A percentile compares a stretch with the other conserved stretches of the same genome.
Conservation (phyloP, 108 stramenopile species). For the Conticribra weissflogii region DNA sequence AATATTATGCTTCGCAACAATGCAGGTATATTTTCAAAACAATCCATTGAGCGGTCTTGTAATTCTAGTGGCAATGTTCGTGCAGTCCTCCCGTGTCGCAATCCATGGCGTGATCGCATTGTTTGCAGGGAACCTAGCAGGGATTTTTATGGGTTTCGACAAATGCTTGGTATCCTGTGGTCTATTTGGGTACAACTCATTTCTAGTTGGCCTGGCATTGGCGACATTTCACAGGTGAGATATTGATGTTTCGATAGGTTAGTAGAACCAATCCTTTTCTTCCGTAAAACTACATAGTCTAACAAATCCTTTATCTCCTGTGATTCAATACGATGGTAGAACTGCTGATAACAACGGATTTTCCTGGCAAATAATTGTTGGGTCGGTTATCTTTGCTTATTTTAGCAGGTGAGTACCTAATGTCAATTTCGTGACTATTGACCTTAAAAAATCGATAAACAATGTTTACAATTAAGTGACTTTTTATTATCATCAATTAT, state of each 20-base stretch:
- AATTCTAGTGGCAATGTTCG: conserved; percentile 37
- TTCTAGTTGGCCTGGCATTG: conserved; percentile 46
- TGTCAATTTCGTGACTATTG: too few species aligned
- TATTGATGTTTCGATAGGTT: too few species aligned
- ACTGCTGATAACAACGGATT: conserved; percentile 14
- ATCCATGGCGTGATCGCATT: conserved; percentile 42
- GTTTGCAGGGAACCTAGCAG: conserved; percentile 26
- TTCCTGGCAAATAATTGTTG: conserved; percentile 3
- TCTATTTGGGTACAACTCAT: conserved; percentile 50
- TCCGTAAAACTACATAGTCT: not conserved
- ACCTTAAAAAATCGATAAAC: too few species aligned
- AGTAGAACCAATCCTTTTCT: too few species aligned
- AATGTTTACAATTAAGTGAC: too few species aligned
- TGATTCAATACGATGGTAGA: not conserved
- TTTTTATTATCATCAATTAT: too few species aligned
- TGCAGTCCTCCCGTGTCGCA: conserved; percentile 42
- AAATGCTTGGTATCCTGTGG: conserved; percentile 33
- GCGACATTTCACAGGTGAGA: conserved; percentile 34
- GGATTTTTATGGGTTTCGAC: conserved; percentile 45
- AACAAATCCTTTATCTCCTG: not conserved
- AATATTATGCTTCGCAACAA: too few species aligned
- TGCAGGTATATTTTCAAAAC: conserved; percentile 46
- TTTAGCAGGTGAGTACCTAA: conserved; percentile 25
- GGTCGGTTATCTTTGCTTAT: conserved; percentile 20
- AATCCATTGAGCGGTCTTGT: conserved; percentile 44